Conservation (phyloP, 1,139 yeast species). For the Suhomyces guaymorum region DNA sequence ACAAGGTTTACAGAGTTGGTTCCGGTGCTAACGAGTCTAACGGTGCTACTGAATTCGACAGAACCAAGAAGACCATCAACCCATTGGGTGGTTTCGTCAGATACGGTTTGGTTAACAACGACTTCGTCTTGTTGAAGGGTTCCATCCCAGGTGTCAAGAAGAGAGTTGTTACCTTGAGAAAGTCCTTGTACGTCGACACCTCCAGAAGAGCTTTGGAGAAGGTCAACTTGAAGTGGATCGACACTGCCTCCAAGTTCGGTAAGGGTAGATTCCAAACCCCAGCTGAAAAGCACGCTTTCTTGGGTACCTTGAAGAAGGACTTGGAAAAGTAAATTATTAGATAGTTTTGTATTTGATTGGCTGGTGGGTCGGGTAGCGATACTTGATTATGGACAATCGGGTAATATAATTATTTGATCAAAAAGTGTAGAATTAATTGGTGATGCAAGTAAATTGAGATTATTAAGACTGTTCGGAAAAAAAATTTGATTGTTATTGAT, state of each 20-base stretch:
- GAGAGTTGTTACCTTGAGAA: constrained; percentile 99
- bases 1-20: constrained; percentile 99
- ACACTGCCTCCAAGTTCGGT: constrained; percentile 99
- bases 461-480: too few relatives aligned
- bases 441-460: neutral
- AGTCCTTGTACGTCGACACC: constrained; percentile 96
- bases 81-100: constrained; percentile 99
- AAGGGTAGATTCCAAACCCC: constrained; percentile 99
- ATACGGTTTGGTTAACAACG: constrained; percentile 98
- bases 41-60: constrained; percentile 98
- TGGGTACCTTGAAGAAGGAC: constrained; percentile 99
- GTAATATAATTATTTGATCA: constrained; percentile 5
- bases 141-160: constrained; percentile 99
- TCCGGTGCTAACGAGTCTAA: constrained; percentile 90
- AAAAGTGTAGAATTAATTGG: constrained; percentile 1
- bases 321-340: constrained; percentile 26
- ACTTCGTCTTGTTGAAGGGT: constrained; percentile 96
- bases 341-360: constrained; percentile 10
- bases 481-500: too few relatives aligned
- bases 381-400: too few relatives aligned
- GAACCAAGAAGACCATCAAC: constrained; percentile 98
- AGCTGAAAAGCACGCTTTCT: constrained; percentile 99
- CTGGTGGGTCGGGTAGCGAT: too few relatives aligned
- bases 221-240: constrained; percentile 98
- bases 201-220: constrained; percentile 97